Base-by-base conservation (phyloP, 129 eudicot genomes). In the Scalesia atractyloides region DNA sequence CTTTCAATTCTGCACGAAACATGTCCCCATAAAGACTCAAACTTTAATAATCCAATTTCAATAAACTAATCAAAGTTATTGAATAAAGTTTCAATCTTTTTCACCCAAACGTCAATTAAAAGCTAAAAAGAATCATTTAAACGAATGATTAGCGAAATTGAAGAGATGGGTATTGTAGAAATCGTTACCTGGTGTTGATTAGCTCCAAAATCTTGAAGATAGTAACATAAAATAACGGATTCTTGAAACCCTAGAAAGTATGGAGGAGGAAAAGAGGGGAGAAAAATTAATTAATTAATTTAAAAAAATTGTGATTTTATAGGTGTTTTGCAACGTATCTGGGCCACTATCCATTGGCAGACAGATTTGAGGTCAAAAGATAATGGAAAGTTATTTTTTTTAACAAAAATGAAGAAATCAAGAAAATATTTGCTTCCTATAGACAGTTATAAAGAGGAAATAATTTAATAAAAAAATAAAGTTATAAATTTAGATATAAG, bases 171-270 rank as follows among this genome's bases (percentile, higher is more conserved):
- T 39, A 59, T 18, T 33, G 20, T 53, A 13, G 69, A 51, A 46
- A 34, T 39, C 0, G 53, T 73, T 57, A 90, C 95, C 89, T 86
- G 82, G 82, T 77, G 84, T 83, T 86, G 17, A 79, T 82, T 84
- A 58, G 81, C 77, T 41, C 66, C 85, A 68, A 82, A 74, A 60
- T 87, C 91, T 14, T 83, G 83, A 30, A 74, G 49, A 13, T 50
- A 64, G 7, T 61, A 13, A 41, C 62, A 36, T 36, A 14, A 34
- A 69, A 3, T 5, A 66, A 64, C 11, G 60, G 47, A 73, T 41
- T 60, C 61, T 64, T 37, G 59, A 64, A 65, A 48, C 74, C 78
- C 75, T 75, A 76, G 18, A 63, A 69, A 70, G 16, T 30, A 16
- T 75, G 68, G 72, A 46, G 54, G 34, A 47, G 58, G 20, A 69